Evolutionary conservation across 352 stramenopile genomes (phyloP).

Genomic region (Phytophthora meadii): DNA sequence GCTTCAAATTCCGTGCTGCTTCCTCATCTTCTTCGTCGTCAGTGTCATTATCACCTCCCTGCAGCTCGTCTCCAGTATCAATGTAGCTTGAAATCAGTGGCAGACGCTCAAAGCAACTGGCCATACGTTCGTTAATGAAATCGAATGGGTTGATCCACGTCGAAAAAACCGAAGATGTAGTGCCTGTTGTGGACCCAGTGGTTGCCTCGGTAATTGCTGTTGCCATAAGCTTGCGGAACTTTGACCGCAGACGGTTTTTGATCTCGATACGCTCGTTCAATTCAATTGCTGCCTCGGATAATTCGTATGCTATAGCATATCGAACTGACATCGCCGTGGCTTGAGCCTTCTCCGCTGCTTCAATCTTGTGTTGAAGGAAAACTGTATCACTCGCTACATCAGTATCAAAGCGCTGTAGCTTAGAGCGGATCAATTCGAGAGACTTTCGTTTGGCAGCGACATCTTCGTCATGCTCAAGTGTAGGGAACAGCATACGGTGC

Average conservation of each 20-base stretch:
- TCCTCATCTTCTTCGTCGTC: conserved; percentile 63
- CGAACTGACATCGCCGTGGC: conserved; percentile 59
- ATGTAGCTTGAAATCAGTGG: conserved; percentile 34
- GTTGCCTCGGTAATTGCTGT: conserved; percentile 63
- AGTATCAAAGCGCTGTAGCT: conserved; percentile 67
- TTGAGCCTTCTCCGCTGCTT: conserved; percentile 65
- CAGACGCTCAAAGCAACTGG: conserved; percentile 67
- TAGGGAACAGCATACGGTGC: conserved; percentile 75
- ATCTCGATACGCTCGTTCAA: conserved; percentile 67
- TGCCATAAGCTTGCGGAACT: conserved; percentile 54
- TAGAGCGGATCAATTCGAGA: conserved; percentile 64
- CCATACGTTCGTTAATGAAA: conserved; percentile 69
- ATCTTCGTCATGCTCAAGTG: conserved; percentile 51
- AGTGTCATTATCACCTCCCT: conserved; percentile 31
- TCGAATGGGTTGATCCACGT: conserved; percentile 55
- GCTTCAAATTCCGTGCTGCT: conserved; percentile 50
- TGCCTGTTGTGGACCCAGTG: conserved; percentile 35
- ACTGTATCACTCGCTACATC: conserved; percentile 76
- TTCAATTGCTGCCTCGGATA: conserved; percentile 69
- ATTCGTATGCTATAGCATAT: conserved; percentile 60
- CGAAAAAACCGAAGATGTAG: conserved; percentile 26
- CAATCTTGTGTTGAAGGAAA: conserved; percentile 80
- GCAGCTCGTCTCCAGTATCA: conserved; percentile 30
- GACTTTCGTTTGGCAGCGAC: conserved; percentile 45
- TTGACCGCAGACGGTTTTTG: conserved; percentile 42